A percentile compares a stretch with the other conserved stretches of the same genome.
phyloP scores from a whole-genome alignment of 768 basidiomycete genomes.

The Steccherinum ochraceum region DNA sequence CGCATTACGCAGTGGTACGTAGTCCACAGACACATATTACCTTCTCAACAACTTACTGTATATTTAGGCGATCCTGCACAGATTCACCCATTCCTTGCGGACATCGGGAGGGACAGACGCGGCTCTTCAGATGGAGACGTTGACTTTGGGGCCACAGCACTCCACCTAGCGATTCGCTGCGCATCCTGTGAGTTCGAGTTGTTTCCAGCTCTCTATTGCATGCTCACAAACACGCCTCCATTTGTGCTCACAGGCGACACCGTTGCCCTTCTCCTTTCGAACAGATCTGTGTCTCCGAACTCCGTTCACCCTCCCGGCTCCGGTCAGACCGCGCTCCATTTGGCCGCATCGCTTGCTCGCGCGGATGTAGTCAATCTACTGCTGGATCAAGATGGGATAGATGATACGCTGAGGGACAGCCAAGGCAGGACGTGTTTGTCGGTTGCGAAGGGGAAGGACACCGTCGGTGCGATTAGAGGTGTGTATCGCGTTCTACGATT shows the following conservation, averaged over 20 bases:
- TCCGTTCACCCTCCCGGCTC: conserved; percentile 68
- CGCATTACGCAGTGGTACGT: conserved; percentile 34
- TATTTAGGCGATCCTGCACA: conserved; percentile 62
- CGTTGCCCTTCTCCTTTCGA: conserved; percentile 57
- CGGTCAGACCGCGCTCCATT: conserved; percentile 65
- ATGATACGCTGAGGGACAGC: conserved; percentile 68
- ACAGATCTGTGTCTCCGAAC: conserved; percentile 76
- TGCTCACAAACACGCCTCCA: background rate
- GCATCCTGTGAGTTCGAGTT: conserved; percentile 50
- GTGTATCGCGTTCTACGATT: too few species aligned
- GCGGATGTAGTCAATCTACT: conserved; percentile 68
- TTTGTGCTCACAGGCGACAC: conserved; percentile 47
- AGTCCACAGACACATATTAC: too few species aligned
- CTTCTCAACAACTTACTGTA: background rate
- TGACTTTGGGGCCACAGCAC: conserved; percentile 66
- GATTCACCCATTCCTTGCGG: conserved; percentile 77
- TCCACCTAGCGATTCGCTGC: conserved; percentile 81
- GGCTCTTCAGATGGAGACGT: conserved; percentile 40
- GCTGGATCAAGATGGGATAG: conserved; percentile 71
- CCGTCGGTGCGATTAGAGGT: conserved; percentile 64
- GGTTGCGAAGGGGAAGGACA: conserved; percentile 64
- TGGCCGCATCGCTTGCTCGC: conserved; percentile 69
- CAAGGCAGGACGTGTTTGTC: conserved; percentile 67
- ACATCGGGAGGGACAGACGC: conserved; percentile 63
- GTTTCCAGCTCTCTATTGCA: too few species aligned